Evolutionary conservation across 495 filamentous ascomycete genomes (phyloP), one percentile per base, ranked within the genome.

Genomic region (Penicillium coprophilum): DNA sequence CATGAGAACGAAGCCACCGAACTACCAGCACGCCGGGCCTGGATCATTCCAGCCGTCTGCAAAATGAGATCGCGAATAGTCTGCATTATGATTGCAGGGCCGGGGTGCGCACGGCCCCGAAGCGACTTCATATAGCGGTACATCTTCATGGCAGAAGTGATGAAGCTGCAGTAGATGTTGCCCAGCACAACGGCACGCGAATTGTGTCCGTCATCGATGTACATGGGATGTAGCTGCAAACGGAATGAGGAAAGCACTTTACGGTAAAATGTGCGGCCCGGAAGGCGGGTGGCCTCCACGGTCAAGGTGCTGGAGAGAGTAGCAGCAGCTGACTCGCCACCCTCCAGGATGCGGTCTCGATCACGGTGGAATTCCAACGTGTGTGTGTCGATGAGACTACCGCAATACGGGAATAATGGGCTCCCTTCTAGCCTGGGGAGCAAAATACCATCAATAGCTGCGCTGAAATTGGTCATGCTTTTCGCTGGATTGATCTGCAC

Each of bases 151-250:
- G 90, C 92, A 4, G 87, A 80, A 56, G 92, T 90, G 30, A 80
- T 53, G 56, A 96, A 92, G 36, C 82, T 86, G 5, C 82, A 73
- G 67, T 92, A 86, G 13, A 95, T 71, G 62, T 93, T 96, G 6
- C 70, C 69, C 4, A 95, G 72, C 4, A 93, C 89, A 0, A 83
- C 88, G 1, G 63, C 44, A 2, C 81, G 61, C 6, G 85, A 84
- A 67, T 97, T 97, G 73, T 92, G 87, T 5, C 76, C 71, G 4
- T 89, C 90, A 65, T 96, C 92, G 54, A 94, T 86, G 68, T 93
- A 92, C 87, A 96, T 95, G 30, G 86, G 79, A 61, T 95, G 87
- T 51, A 89, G 84, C 59, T 94, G 90, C 43, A 92, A 86, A 66
- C 94, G 92, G 76, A 97, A 90, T 0, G 87, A 74, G 50, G 71